Percentiles rank a stretch among this genome's conserved stretches.
These are phyloP conservation scores for Porpolomopsis calyptriformis DNA, from an alignment of 768 basidiomycete species.

Conservation along the genomic window DNA sequence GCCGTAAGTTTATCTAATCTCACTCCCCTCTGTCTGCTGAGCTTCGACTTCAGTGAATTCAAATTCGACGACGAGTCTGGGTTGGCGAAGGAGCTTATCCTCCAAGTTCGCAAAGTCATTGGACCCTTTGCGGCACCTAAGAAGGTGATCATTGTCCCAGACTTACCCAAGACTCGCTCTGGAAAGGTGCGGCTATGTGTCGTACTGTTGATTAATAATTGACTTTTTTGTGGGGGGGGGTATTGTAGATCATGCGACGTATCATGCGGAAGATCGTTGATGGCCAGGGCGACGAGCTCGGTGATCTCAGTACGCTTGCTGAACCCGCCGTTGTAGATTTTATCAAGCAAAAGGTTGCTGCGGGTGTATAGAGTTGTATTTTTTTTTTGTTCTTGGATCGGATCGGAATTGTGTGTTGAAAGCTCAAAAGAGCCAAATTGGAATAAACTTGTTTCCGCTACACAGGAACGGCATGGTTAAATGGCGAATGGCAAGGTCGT, in stretches of 20 bases:
- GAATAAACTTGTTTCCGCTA: too few relatives aligned
- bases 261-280: constrained; percentile 95
- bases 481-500: too few relatives aligned
- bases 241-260: constrained; percentile 74
- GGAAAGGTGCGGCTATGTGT: constrained; percentile 57
- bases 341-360: constrained; percentile 72
- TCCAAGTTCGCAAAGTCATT: constrained; percentile 95
- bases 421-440: too few relatives aligned
- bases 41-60: constrained; percentile 51
- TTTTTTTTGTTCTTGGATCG: too few relatives aligned
- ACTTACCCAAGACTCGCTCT: constrained; percentile 89
- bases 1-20: constrained; percentile 47
- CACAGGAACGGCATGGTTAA: too few relatives aligned
- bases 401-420: too few relatives aligned
- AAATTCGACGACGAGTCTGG: constrained; percentile 63
- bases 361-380: constrained; percentile 20
- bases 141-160: constrained; percentile 72
- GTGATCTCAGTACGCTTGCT: constrained; percentile 87
- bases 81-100: constrained; percentile 77
- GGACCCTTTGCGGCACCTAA: constrained; percentile 97
- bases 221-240: background rate
- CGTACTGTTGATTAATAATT: background rate
- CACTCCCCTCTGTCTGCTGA: background rate
- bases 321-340: constrained; percentile 79
- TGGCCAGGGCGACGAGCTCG: constrained; percentile 90